Base-by-base conservation (phyloP, 2,329 filamentous ascomycete genomes). In the Aspergillus fijiensis region DNA sequence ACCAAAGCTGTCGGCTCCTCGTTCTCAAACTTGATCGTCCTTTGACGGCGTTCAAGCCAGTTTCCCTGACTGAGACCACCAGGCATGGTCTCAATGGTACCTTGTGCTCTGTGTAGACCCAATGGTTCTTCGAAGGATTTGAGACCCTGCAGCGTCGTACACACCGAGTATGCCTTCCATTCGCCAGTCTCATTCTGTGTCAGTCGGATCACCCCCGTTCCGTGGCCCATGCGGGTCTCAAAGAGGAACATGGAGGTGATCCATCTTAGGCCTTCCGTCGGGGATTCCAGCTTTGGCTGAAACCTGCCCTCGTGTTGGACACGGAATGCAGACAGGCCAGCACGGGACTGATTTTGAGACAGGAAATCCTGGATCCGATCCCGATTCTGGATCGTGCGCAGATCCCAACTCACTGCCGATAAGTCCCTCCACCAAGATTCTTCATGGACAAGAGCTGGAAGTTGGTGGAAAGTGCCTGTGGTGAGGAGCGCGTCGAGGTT, bases 401-500 rank as follows among this genome's bases (percentile, higher is more conserved):
- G 69, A 42, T 78, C 73, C 76, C 76, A 78, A 47, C 74, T 72
- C 12, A 79, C 61, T 6, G 70, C 71, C n/a, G 78, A 65, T 63
- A 75, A 74, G 33, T 79, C 76, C 4, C 76, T 72, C 74, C 76
- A 77, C 72, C 74, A 77, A 10, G 76, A 76, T n/a, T 76, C 74
- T 19, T 64, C 47, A 14, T 77, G 73, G 51, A 79, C 74, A 5
- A 78, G 63, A 1, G 57, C 33, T 25, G 60, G 31, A 11, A 73
- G 53, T 3, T 65, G 58, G 12, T 67, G 51, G 12, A 58, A 59
- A 12, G 65, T 61, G 19, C 60, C 63, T 3, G 27, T 60, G 5
- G 62, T 58, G 1, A 75, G 64, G n/a, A 68, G 64, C 6, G 54
- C 51, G 21, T 73, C 67, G 3, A 76, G 61, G 2, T 61, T 60